Conservation (phyloP, 768 basidiomycete species). For the Pleurotus sapidus region DNA sequence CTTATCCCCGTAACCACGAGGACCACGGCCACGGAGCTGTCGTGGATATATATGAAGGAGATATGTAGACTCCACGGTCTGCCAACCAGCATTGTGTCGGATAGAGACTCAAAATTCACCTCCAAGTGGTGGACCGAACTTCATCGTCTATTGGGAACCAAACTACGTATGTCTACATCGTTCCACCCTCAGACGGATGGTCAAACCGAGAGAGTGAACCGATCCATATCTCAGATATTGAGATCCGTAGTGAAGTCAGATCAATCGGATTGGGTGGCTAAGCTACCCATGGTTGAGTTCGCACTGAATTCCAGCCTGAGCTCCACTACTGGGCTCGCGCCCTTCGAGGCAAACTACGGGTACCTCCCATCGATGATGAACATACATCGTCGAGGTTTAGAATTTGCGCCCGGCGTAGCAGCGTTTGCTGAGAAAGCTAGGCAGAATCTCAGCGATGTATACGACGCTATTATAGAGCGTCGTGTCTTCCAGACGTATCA, state of each 20-base stretch:
- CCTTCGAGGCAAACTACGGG: neutral
- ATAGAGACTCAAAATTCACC: constrained; percentile 32
- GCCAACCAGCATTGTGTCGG: constrained; percentile 25
- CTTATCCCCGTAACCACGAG: constrained; percentile 23
- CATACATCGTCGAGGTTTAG: neutral
- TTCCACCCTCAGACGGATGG: constrained; percentile 43
- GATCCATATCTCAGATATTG: constrained; percentile 28
- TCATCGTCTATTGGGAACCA: constrained; percentile 22
- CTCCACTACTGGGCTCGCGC: neutral
- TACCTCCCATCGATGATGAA: constrained; percentile 20
- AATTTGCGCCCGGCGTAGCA: constrained; percentile 16
- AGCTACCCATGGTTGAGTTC: constrained; percentile 15
- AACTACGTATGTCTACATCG: constrained; percentile 30
- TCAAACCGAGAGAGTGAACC: constrained; percentile 23
- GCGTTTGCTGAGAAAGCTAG: constrained; percentile 21
- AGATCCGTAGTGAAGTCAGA: constrained; percentile 15
- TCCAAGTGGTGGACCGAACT: constrained; percentile 29
- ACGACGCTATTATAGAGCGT: constrained; percentile 34
- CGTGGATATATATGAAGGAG: constrained; percentile 24
- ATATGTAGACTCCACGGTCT: constrained; percentile 28
- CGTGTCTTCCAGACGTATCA: constrained; percentile 25
- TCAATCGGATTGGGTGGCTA: constrained; percentile 29
- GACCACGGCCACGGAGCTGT: constrained; percentile 21
- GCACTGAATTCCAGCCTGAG: constrained; percentile 30
- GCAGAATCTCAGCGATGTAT: neutral